Evolutionary conservation across 805 yeast genomes (phyloP).

Genomic region (Jamesozyma spencerorum): DNA sequence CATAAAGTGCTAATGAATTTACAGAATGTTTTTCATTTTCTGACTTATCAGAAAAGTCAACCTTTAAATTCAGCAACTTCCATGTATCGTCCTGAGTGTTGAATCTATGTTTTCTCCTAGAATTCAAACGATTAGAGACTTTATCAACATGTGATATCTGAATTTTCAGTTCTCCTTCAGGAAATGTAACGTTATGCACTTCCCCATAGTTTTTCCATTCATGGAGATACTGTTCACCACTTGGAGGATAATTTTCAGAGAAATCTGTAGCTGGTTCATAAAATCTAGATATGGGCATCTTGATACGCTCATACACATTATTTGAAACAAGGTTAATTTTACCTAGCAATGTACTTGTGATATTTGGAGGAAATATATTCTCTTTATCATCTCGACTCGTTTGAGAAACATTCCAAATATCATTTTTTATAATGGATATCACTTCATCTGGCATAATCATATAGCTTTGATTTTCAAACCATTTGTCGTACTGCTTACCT

Average conservation of each 20-base stretch:
- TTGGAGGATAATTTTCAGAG: conserved; percentile 20
- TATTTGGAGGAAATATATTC: conserved; percentile 33
- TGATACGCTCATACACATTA: conserved; percentile 11
- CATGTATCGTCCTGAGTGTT: conserved; percentile 32
- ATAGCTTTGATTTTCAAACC: conserved; percentile 41
- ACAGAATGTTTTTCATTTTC: conserved; percentile 45
- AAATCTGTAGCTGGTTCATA: conserved; percentile 25
- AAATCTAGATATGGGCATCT: conserved; percentile 30
- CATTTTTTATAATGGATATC: conserved; percentile 35
- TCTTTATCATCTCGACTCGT: conserved; percentile 9
- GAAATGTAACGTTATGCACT: conserved; percentile 24
- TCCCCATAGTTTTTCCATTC: conserved; percentile 19
- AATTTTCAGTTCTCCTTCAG: conserved; percentile 19
- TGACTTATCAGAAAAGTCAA: conserved; percentile 33
- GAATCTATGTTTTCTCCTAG: conserved; percentile 15
- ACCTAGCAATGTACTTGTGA: conserved; percentile 43
- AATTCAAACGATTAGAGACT: conserved; percentile 13
- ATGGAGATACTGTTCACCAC: conserved; percentile 19
- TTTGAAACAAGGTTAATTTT: conserved; percentile 25
- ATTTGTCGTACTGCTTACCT: conserved; percentile 34
- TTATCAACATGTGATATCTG: conserved; percentile 18
- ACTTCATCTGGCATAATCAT: conserved; percentile 55
- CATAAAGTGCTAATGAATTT: conserved; percentile 52
- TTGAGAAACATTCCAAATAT: conserved; percentile 46
- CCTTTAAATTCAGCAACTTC: conserved; percentile 31